A percentile compares a stretch with the other conserved stretches of the same genome.
These are phyloP conservation scores for Cladobotryum mycophilum DNA, from an alignment of 2,329 filamentous ascomycete genomes.

Conservation along the genomic window DNA sequence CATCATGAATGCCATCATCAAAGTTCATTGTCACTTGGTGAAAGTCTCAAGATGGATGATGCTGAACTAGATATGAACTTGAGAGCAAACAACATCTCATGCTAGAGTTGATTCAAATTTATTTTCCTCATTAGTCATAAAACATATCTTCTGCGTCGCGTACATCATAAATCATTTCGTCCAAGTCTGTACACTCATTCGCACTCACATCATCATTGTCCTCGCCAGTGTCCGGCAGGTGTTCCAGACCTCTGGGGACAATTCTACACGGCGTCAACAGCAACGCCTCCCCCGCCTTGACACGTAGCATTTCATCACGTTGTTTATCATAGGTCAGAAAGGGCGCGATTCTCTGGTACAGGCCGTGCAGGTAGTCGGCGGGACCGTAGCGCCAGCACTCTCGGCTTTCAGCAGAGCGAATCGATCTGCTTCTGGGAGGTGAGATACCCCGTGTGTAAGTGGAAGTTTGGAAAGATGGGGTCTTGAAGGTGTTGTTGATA, in stretches of 20 bases:
- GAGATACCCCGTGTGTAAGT: background rate
- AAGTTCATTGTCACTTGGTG: no score
- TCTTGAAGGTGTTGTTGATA: background rate
- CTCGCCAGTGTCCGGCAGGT: background rate
- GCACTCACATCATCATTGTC: background rate
- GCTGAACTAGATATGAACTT: no score
- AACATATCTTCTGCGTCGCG: no score
- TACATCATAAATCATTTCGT: background rate
- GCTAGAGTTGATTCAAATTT: no score
- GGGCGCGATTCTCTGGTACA: slow-evolving; percentile 6
- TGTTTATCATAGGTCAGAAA: slow-evolving; percentile 7
- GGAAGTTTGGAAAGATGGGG: background rate
- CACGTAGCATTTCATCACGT: slow-evolving; percentile 5
- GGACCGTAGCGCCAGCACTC: slow-evolving; percentile 6
- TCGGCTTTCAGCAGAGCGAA: background rate
- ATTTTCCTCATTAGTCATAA: no score
- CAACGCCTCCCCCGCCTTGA: slow-evolving; percentile 7
- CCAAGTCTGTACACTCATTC: background rate
- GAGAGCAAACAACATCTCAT: no score
- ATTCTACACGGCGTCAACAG: slow-evolving; percentile 3
- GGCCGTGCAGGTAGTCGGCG: slow-evolving; percentile 5
- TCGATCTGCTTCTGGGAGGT: background rate
- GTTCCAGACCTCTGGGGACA: slow-evolving; percentile 2
- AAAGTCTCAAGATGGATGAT: no score
- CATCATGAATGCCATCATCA: no score